Evolutionary conservation across 1,284 basidiomycete species (phyloP).

Genomic region (Trichosporon faecale): DNA sequence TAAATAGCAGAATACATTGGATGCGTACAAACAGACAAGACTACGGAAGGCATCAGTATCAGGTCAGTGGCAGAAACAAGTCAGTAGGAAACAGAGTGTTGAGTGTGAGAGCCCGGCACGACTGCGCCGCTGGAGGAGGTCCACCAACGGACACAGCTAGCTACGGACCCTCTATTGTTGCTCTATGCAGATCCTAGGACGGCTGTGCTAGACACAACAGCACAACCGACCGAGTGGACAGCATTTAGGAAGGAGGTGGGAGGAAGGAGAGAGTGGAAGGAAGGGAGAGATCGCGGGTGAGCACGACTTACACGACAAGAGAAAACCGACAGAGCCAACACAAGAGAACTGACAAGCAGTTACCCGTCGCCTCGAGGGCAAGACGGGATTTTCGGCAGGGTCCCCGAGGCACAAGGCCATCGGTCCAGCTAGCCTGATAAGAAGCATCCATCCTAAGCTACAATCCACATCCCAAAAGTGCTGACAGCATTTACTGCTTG

Average conservation of each 20-base stretch:
- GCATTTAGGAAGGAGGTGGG: not conserved
- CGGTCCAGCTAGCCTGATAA: constrained; percentile 8
- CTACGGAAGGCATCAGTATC: not conserved
- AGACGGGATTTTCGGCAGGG: constrained; percentile 8
- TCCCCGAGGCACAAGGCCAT: constrained; percentile 9
- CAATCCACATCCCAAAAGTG: constrained; percentile 12
- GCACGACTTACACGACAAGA: not conserved
- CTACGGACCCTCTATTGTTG: constrained; percentile 5
- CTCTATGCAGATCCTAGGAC: not conserved
- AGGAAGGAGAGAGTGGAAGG: not conserved
- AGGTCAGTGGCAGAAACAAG: not conserved
- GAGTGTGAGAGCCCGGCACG: constrained; percentile 3
- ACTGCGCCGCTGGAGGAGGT: not conserved
- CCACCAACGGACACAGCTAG: not conserved
- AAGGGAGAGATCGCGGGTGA: not conserved
- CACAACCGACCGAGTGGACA: not conserved
- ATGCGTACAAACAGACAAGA: not conserved
- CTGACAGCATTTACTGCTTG: constrained; percentile 22
- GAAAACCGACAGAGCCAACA: not conserved
- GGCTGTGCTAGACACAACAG: not conserved
- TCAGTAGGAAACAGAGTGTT: not conserved
- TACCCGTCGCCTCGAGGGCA: constrained; percentile 8
- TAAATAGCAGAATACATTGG: not conserved
- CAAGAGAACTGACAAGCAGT: constrained; percentile 8
- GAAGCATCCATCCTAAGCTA: constrained; percentile 13